phyloP scores from a whole-genome alignment of 2,329 filamentous ascomycete species.

The Hirsutella thompsonii region DNA sequence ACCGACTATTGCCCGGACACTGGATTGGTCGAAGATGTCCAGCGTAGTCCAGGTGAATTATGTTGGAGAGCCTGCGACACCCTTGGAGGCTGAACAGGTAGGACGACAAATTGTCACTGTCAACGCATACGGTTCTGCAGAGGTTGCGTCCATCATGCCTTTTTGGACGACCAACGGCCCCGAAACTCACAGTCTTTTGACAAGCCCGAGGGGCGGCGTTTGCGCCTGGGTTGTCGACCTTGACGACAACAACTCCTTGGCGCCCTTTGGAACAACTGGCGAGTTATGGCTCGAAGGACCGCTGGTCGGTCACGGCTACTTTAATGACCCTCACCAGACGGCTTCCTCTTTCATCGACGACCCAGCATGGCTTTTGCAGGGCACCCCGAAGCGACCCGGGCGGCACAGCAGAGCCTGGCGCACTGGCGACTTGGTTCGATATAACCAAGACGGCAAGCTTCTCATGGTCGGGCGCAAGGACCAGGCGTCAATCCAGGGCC shows the following conservation, averaged over 20 bases:
- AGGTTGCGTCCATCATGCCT: constrained; percentile 2
- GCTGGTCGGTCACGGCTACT: constrained; percentile 9
- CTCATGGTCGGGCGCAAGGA: constrained; percentile 35
- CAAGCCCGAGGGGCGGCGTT: neutral
- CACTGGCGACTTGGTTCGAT: constrained; percentile 33
- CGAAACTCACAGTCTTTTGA: neutral
- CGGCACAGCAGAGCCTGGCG: constrained; percentile 21
- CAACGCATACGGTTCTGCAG: constrained; percentile 10
- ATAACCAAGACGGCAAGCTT: constrained; percentile 19
- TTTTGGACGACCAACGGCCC: neutral
- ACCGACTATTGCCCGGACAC: neutral
- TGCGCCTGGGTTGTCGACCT: constrained; percentile 8
- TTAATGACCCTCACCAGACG: constrained; percentile 5
- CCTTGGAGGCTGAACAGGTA: neutral
- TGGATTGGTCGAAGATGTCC: neutral
- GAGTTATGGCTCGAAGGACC: constrained; percentile 10
- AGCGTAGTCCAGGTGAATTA: neutral
- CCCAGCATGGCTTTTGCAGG: constrained; percentile 3
- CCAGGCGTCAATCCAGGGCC: constrained; percentile 43
- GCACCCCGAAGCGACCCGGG: neutral
- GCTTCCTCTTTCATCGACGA: constrained; percentile 11
- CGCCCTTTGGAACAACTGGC: constrained; percentile 7
- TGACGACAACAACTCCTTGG: constrained; percentile 5
- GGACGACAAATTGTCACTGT: neutral
- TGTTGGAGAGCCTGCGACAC: neutral